Evolutionary conservation across 106 monocot species (phyloP), one percentile per base, ranked within the genome.

Genomic region (Posidonia australis): DNA sequence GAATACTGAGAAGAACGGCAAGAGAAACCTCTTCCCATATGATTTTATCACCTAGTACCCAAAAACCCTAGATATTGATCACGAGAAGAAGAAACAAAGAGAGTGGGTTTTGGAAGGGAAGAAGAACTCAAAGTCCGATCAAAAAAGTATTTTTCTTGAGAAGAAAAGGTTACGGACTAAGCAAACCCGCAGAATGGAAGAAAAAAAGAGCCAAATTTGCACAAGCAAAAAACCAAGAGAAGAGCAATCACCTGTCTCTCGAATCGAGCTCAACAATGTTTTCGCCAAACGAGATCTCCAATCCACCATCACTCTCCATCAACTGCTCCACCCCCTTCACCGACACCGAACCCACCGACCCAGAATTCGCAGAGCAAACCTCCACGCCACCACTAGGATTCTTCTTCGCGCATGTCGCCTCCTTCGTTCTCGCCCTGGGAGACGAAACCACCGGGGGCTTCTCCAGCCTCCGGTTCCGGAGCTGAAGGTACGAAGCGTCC

Each of bases 381-480:
- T 13, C 1, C 10, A 36, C 1, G 5, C 51, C 46, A 61, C 24
- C 3, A 43, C 47, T 36, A 7, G 46, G 18, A 10, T 30, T 32
- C 11, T 21, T 46, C 25, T 60, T 27, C 18, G 44, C 17, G 7
- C 11, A 17, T 14, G 44, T 5, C 31, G 48, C 46, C 45, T 51
- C 51, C 47, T 7, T 53, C 16, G 11, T n/a, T 23, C 41, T 20
- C 27, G 56, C 3, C 32, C 31, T 25, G 14, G 52, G 49, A 32
- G 72, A 29, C 18, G 45, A 17, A 16, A 46, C 36, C 36, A 57
- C 31, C 10, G 46, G 42, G 61, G 68, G 0, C 51, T 75, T 75
- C 44, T 62, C 75, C 7, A 75, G 67, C 52, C 67, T 60, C 44
- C 75, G 46, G 45, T 67, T 75, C 19, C 75, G 60, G 36, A 75